Conservation (phyloP, 23 red algal species). For the Gracilaria gracilis region DNA sequence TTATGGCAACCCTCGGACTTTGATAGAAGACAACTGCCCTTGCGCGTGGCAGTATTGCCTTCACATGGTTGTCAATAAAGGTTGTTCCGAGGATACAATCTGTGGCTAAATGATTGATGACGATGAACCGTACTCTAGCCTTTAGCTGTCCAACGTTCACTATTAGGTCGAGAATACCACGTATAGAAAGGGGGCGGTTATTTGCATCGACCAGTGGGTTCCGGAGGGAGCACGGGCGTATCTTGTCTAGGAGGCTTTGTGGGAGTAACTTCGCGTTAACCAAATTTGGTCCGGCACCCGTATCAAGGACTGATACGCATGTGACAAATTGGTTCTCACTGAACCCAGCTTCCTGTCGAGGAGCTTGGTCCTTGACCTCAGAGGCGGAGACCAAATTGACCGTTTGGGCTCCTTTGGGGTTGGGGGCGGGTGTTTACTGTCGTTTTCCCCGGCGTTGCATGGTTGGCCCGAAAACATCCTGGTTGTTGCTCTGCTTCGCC, state of each 20-base stretch:
- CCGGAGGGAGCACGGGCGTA: neutral
- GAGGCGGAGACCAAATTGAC: neutral
- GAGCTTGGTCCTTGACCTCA: neutral
- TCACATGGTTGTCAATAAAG: conserved; percentile 19
- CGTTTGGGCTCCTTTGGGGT: no score
- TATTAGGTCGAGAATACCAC: neutral
- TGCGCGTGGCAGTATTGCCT: neutral
- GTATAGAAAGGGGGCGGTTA: neutral
- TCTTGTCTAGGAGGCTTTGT: neutral
- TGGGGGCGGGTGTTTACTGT: neutral
- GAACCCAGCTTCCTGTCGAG: no score
- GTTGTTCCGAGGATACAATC: conserved; percentile 8
- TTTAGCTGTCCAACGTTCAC: neutral
- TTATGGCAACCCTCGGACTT: neutral
- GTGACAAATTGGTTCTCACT: neutral
- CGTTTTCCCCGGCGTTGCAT: no score
- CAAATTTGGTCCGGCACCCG: conserved; percentile 24
- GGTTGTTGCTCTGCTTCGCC: no score
- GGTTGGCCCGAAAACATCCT: no score
- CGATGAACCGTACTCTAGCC: neutral
- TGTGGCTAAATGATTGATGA: neutral
- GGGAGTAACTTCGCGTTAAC: neutral
- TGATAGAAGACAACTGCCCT: neutral
- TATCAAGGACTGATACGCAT: conserved; percentile 12
- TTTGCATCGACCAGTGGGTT: conserved; percentile 14